Evolutionary conservation across 345 rosid species (phyloP), one percentile per base, ranked within the genome.

Genomic region (Hevea brasiliensis): DNA sequence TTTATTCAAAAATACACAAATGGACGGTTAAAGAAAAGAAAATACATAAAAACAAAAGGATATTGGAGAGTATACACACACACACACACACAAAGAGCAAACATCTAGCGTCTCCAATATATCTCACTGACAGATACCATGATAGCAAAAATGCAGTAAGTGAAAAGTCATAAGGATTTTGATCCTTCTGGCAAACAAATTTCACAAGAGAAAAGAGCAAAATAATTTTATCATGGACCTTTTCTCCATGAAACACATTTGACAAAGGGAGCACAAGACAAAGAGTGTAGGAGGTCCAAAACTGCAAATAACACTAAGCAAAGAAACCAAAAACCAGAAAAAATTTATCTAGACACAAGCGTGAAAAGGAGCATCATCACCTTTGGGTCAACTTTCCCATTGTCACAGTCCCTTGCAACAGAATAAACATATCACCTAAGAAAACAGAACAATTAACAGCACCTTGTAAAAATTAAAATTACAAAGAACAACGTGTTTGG

Each of bases 401-500:
- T 79, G 81, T 90, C 98, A 65, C 93, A 92, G 62, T 92, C 87
- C 72, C 92, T 89, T 42, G 96, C 97, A 61, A 90, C 96, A 51
- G 98, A 90, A 81, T 94, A 92, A 27, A 92, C 86, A 48, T 89
- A 94, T 48, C 96, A 90, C 84, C 94, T 91, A 89, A 80, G 67
- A 83, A 67, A 57, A 58, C 24, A 73, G 23, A 24, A 42, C 2
- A 3, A 4, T 78, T 21, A 54, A 74, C 48, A 44, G 37, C 57
- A 32, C 55, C 21, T 73, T 40, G 35, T 3, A 7, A 57, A 58
- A 13, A 63, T 20, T 35, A 21, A 40, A 47, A 55, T 61, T n/a
- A 37, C 44, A 71, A 71, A 64, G 15, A 53, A 74, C 24, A 66
- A 44, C 1, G 44, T 27, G 32, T 48, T 24, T 47, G 23, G 1